Evolutionary conservation across 805 yeast genomes (phyloP), one percentile per base, ranked within the genome.

Genomic region (Zygoascus flipseniorum): DNA sequence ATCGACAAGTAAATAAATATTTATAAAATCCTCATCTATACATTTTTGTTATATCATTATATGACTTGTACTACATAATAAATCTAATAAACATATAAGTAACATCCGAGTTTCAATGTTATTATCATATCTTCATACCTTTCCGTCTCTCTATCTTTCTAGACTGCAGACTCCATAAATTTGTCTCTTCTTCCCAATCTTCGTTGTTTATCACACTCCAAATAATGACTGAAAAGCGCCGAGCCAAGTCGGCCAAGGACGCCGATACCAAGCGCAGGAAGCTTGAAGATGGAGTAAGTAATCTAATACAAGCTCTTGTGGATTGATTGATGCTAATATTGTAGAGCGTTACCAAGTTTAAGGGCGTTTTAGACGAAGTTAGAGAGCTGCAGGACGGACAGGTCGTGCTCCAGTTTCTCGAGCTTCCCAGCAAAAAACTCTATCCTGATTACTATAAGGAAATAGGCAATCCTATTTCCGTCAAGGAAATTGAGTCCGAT

Each of bases 361-460:
- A 18, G 16, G 26, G 26, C 4, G 31, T 52, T 18, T 13, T 52
- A 2, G 44, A 53, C 9, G 39, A 42, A 16, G 41, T 53, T 13
- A 32, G 28, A 14, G 52, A 48, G 18, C 48, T 53, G 8, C 35
- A 49, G 41, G 55, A 45, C 26, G 39, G 39, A 13, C 31, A 14
- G 31, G 26, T 31, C 18, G 49, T 42, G 6, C 10, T 16, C 9
- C 41, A 37, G 43, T 89, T 89, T 68, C 66, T 82, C 56, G 82
- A 80, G 59, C 73, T 89, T 41, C 97, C 96, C 8, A 77, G 85
- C 26, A 80, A 82, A 59, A 82, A 83, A 64, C 69, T 79, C 47
- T 88, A 86, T 63, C 89, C 96, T 0, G 95, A 88, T 64, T 89
- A 89, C 66, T 87, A 83, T 65, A 76, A 79, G 54, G 72, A 81